Percentiles rank a stretch among this genome's conserved stretches.
Conservation (phyloP, 768 basidiomycete species). For the Inosperma sp. region DNA sequence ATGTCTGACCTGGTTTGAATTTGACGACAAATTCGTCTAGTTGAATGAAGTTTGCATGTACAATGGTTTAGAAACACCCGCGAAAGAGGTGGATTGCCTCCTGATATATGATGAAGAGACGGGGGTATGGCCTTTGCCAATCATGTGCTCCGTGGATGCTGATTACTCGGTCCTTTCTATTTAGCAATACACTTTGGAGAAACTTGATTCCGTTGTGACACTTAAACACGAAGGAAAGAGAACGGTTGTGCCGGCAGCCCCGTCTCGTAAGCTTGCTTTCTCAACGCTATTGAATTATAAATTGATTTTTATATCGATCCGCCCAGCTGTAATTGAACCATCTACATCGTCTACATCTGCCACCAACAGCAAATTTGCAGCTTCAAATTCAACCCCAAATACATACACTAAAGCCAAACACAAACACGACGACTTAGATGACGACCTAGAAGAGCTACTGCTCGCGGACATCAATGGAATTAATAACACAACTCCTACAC, state of each 20-base stretch:
- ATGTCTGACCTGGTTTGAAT: background rate
- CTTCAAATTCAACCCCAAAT: too few species aligned
- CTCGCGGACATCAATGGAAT: too few species aligned
- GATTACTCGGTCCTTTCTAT: conserved; percentile 1
- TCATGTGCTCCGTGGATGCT: conserved; percentile 9
- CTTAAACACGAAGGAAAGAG: conserved; percentile 50
- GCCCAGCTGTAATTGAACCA: background rate
- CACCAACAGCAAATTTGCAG: too few species aligned
- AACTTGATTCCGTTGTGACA: conserved; percentile 61
- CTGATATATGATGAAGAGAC: conserved; percentile 76
- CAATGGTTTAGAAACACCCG: conserved; percentile 54
- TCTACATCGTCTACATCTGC: conserved; percentile 13
- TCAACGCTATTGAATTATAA: background rate
- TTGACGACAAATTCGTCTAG: too few species aligned
- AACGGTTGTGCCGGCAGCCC: conserved; percentile 21
- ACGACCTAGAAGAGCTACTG: conserved; percentile 22
- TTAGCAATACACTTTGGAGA: conserved; percentile 70
- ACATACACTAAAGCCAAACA: conserved; percentile 2
- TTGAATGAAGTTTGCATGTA: conserved; percentile 28
- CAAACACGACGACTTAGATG: conserved; percentile 34
- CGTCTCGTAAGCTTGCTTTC: conserved; percentile 30
- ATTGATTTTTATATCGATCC: background rate
- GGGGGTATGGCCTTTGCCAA: conserved; percentile 42
- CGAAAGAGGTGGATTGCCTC: conserved; percentile 71
- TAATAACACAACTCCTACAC: too few species aligned